These are phyloP conservation scores for Aquanectria penicillioides DNA, from an alignment of 2,329 filamentous ascomycete genomes.

Conservation along the genomic window DNA sequence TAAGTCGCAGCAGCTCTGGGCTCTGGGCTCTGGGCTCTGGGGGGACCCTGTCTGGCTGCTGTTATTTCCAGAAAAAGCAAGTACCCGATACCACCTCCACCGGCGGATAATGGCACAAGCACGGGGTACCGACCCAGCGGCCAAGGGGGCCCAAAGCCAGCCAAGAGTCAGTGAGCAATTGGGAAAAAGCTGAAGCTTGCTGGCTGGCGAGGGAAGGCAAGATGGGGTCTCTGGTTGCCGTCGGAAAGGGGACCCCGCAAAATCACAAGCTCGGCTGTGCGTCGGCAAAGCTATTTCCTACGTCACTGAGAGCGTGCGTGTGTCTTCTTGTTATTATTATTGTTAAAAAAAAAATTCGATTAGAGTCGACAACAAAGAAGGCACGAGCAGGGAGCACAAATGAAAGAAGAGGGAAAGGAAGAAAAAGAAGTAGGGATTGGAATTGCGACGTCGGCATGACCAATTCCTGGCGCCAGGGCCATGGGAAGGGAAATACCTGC, in stretches of 20 bases:
- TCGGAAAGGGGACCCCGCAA: constrained; percentile 55
- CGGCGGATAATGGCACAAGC: not conserved
- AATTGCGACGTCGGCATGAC: no score
- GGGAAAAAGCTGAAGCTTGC: constrained; percentile 21
- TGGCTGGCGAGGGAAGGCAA: constrained; percentile 9
- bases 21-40: no score
- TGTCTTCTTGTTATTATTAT: not conserved
- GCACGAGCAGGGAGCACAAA: no score
- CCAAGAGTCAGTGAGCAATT: constrained; percentile 22
- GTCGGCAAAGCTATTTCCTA: constrained; percentile 54
- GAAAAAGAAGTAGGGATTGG: no score
- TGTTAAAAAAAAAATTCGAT: not conserved
- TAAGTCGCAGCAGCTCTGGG: no score
- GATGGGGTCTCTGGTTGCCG: not conserved
- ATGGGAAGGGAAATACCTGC: no score
- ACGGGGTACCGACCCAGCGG: not conserved
- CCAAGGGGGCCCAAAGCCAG: no score
- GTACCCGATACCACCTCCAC: not conserved
- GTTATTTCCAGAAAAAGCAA: not conserved
- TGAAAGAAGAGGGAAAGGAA: no score
- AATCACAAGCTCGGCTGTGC: constrained; percentile 67
- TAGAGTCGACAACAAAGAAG: not conserved
- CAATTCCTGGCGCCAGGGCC: no score
- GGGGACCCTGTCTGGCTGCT: no score
- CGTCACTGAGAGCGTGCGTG: constrained; percentile 39